Percentiles rank a stretch among this genome's conserved stretches.
Conservation (phyloP, 192 early-diverging fungal genomes). For the Podila horticola region DNA sequence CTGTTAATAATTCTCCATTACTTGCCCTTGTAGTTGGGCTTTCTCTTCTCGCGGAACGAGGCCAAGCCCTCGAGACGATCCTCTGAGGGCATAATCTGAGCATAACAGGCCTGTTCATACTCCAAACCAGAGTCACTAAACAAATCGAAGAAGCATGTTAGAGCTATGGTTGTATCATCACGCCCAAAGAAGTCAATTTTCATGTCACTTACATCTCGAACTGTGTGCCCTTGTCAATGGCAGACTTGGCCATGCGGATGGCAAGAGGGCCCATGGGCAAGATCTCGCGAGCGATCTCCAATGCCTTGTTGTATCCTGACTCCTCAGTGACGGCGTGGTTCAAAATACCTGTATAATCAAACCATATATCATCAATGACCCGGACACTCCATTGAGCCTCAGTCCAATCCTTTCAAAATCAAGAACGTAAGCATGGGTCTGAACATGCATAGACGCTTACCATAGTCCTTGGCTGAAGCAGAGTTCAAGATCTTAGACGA, state of each 20-base stretch:
- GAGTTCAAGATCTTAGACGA: conserved; percentile 79
- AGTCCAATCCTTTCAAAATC: too few species aligned
- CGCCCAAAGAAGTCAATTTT: neutral
- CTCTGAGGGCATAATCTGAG: conserved; percentile 92
- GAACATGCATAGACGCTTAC: conserved; percentile 30
- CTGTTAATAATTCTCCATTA: conserved; percentile 29
- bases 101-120: conserved; percentile 95
- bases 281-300: conserved; percentile 84
- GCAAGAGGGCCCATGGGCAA: conserved; percentile 87
- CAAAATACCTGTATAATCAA: conserved; percentile 70
- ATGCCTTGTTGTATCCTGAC: conserved; percentile 74
- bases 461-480: conserved; percentile 68
- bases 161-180: neutral
- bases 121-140: conserved; percentile 83
- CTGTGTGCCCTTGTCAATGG: conserved; percentile 84
- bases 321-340: conserved; percentile 76
- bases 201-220: conserved; percentile 73
- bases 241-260: conserved; percentile 89
- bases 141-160: neutral
- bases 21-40: conserved; percentile 80
- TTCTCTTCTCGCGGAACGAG: conserved; percentile 87
- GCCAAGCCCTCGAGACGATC: conserved; percentile 90
- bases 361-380: neutral
- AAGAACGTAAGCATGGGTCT: neutral
- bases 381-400: neutral